These are phyloP conservation scores for Moesziomyces sp. DNA, from an alignment of 1,284 basidiomycete species.

Conservation along the genomic window DNA sequence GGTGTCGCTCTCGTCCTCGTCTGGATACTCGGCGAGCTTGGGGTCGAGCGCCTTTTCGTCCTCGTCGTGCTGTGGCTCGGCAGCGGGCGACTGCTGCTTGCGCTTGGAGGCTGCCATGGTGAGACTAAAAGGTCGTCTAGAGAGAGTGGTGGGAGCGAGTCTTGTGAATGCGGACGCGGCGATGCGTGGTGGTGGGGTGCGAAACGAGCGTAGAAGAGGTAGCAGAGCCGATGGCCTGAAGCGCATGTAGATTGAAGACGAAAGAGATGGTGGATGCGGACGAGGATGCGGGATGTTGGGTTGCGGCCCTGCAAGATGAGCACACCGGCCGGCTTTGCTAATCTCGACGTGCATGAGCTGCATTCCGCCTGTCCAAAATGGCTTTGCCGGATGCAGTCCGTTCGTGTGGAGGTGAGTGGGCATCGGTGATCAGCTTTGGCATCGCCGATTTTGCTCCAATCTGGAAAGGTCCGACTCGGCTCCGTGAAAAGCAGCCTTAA, in stretches of 20 bases:
- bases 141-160: background rate
- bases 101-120: conserved; percentile 30
- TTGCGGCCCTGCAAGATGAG: background rate
- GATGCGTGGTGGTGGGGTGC: background rate
- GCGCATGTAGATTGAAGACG: conserved; percentile 10
- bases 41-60: conserved; percentile 44
- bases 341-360: conserved; percentile 17
- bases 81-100: conserved; percentile 3
- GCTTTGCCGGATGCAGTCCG: too few relatives aligned
- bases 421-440: background rate
- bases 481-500: conserved; percentile 2
- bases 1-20: conserved; percentile 39
- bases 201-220: conserved; percentile 10
- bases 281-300: background rate
- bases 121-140: background rate
- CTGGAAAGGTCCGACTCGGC: background rate
- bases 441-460: too few relatives aligned
- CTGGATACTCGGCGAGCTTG: conserved; percentile 44
- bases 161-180: background rate
- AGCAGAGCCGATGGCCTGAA: conserved; percentile 1
- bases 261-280: conserved; percentile 1
- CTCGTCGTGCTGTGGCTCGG: conserved; percentile 15
- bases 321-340: conserved; percentile 36
- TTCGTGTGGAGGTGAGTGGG: conserved; percentile 19
- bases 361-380: conserved; percentile 26